These are phyloP conservation scores for Lodderomyces oxycetoniae DNA, from an alignment of 1,139 yeast genomes.

Conservation along the genomic window DNA sequence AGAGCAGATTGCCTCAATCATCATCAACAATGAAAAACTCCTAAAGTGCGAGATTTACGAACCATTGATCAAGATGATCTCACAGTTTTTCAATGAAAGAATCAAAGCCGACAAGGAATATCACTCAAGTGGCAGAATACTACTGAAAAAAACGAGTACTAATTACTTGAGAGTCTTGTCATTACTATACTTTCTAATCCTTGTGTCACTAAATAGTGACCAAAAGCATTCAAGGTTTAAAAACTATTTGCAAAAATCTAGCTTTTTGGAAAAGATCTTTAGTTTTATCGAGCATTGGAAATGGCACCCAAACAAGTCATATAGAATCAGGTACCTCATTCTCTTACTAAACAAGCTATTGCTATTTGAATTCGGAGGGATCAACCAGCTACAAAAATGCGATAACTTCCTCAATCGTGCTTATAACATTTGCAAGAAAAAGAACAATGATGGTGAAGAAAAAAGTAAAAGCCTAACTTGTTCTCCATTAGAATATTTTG, in stretches of 20 bases:
- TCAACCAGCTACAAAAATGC: conserved; percentile 35
- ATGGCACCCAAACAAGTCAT: conserved; percentile 39
- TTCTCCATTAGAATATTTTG: conserved; percentile 76
- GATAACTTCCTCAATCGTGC: conserved; percentile 46
- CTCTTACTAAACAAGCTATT: conserved; percentile 56
- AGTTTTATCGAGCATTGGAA: conserved; percentile 63
- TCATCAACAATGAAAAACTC: conserved; percentile 9
- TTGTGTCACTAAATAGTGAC: conserved; percentile 19
- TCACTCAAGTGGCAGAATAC: not conserved
- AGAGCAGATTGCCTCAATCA: conserved; percentile 36
- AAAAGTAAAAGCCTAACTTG: conserved; percentile 35
- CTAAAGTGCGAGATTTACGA: conserved; percentile 10
- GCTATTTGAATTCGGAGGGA: conserved; percentile 62
- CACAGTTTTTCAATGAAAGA: conserved; percentile 15
- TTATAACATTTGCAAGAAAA: conserved; percentile 38
- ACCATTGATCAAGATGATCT: conserved; percentile 15
- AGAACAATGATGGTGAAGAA: conserved; percentile 16
- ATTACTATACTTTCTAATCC: conserved; percentile 46
- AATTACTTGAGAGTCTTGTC: conserved; percentile 44
- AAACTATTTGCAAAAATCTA: conserved; percentile 21
- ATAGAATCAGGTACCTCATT: conserved; percentile 48
- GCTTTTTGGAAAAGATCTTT: conserved; percentile 44
- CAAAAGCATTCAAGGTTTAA: conserved; percentile 10
- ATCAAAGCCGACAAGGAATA: conserved; percentile 14
- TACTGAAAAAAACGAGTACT: conserved; percentile 12